Base-by-base conservation (phyloP, 2,329 filamentous ascomycete genomes). In the Colletotrichum gigasporum region DNA sequence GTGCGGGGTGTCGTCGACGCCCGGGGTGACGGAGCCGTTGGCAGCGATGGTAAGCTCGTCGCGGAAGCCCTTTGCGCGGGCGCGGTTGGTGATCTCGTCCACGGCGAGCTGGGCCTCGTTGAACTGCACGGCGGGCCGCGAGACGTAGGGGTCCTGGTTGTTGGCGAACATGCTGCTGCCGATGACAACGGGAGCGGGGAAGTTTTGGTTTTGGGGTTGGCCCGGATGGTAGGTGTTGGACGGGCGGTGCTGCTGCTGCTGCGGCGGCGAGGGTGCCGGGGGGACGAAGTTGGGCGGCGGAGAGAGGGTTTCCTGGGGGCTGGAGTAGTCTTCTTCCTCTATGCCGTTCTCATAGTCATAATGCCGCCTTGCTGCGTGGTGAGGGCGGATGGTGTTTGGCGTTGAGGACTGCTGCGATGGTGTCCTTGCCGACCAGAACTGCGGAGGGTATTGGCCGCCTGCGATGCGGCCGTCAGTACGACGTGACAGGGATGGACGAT, bases 1-100 rank as follows among this genome's bases (percentile, higher is more conserved):
- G 76, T 94, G 97, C 0, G 93, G 94, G 8, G 89, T 91, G 72
- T 97, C 91, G 72, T 97, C 94, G 37, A 93, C 82, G 9, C 90
- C 92, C 0, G 94, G 94, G 0, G 92, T 95, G 58, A 88, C 82
- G 39, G 82, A 82, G 62, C 82, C 79, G 45, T 75, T 65, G 32
- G 74, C 84, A 16, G 82, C 80, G 55, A 83, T 76, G 50, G 82
- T 78, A 34, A 87, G 73, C 42, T 85, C 82, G 56, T 87, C 84
- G 55, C 85, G 85, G 71, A 86, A 83, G 53, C 78, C 72, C 47
- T 55, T 64, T 20, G 57, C 58, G 22, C 63, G 65, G 45, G 55
- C 66, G 16, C 64, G 55, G 66, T 68, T 59, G 22, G 68, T 47
- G 50, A 69, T 42, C 45, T 70, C 68, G 48, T 70, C 71, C 63